These are phyloP conservation scores for Wickerhamomyces alni DNA, from an alignment of 805 yeast species.

Conservation along the genomic window DNA sequence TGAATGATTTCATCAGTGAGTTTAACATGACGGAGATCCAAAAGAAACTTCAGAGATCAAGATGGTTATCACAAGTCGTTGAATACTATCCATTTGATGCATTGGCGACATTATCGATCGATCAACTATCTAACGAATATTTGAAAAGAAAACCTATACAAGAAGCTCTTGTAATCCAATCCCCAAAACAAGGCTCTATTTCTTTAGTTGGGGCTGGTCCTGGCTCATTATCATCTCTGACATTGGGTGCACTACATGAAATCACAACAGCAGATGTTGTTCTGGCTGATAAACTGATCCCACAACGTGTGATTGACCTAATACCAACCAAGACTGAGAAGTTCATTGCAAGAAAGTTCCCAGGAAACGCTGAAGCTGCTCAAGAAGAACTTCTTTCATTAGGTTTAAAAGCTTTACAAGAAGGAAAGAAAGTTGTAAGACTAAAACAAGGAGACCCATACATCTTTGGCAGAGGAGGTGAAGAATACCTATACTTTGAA, in stretches of 20 bases:
- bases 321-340: conserved; percentile 73
- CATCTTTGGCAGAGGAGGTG: conserved; percentile 95
- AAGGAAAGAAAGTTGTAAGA: conserved; percentile 77
- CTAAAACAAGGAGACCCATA: conserved; percentile 97
- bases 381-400: conserved; percentile 75
- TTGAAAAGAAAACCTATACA: conserved; percentile 24
- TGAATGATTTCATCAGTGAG: conserved; percentile 60
- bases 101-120: conserved; percentile 53
- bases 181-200: conserved; percentile 42
- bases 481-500: conserved; percentile 69
- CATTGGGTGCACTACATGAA: conserved; percentile 78
- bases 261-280: conserved; percentile 79
- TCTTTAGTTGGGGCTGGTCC: conserved; percentile 93
- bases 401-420: conserved; percentile 60
- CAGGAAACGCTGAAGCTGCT: conserved; percentile 94
- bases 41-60: conserved; percentile 51
- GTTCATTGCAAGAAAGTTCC: conserved; percentile 89
- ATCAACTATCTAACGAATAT: conserved; percentile 46
- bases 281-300: conserved; percentile 88
- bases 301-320: conserved; percentile 74
- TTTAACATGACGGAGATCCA: conserved; percentile 47
- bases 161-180: too few relatives aligned
- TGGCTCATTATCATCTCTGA: conserved; percentile 75
- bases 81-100: conserved; percentile 79
- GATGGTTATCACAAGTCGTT: conserved; percentile 87